Evolutionary conservation across 805 yeast species (phyloP).

Genomic region (Isabelozyma gotoi): DNA sequence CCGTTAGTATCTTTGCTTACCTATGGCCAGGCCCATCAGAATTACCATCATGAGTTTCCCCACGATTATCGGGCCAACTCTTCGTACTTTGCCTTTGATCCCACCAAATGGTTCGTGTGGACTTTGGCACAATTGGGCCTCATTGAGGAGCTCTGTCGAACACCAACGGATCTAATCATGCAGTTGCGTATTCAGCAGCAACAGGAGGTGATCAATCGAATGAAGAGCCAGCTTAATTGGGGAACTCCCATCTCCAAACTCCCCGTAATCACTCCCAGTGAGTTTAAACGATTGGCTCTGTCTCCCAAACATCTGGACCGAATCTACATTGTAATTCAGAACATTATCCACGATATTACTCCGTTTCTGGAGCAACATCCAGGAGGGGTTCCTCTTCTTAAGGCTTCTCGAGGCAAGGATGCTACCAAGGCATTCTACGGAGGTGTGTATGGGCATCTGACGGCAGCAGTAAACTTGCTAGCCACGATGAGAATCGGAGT

Average conservation of each 20-base stretch:
- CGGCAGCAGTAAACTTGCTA: conserved; percentile 86
- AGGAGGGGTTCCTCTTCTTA: conserved; percentile 80
- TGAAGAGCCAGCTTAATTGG: conserved; percentile 83
- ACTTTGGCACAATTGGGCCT: conserved; percentile 51
- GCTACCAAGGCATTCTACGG: conserved; percentile 95
- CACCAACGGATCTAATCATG: conserved; percentile 69
- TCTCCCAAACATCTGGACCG: conserved; percentile 40
- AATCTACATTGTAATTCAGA: conserved; percentile 79
- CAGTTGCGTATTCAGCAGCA: conserved; percentile 57
- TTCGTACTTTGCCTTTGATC: conserved; percentile 77
- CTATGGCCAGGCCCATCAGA: conserved; percentile 89
- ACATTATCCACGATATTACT: conserved; percentile 90
- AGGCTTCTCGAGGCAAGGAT: conserved; percentile 85
- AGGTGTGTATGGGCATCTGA: conserved; percentile 89
- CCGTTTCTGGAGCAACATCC: conserved; percentile 92
- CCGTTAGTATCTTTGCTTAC: conserved; percentile 64
- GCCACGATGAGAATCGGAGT: conserved; percentile 95
- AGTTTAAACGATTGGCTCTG: conserved; percentile 40
- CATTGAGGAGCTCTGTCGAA: conserved; percentile 60
- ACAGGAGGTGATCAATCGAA: conserved; percentile 75
- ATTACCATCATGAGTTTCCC: conserved; percentile 95
- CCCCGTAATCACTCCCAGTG: conserved; percentile 58
- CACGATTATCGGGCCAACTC: conserved; percentile 80
- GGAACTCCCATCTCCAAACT: conserved; percentile 89
- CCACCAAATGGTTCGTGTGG: conserved; percentile 76